phyloP scores from a whole-genome alignment of 306 rosid species.

The Gastrolobium bilobum region DNA sequence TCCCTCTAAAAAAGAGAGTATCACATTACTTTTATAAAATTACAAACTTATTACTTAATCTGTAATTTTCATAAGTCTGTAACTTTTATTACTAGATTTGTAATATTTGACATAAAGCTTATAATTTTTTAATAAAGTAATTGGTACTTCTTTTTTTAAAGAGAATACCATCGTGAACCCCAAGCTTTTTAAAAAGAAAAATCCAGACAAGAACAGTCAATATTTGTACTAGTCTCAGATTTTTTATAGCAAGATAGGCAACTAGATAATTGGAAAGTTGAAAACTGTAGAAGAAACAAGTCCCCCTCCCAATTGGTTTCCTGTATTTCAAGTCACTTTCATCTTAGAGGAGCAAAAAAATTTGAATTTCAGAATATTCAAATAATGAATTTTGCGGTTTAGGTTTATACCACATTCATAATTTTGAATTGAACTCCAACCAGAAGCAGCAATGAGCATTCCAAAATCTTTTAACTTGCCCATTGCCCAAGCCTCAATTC shows the following conservation, averaged over 20 bases:
- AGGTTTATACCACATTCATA: slow-evolving; percentile 85
- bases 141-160: too few species aligned
- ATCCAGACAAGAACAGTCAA: slow-evolving; percentile 4
- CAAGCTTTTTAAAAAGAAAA: background rate
- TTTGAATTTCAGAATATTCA: slow-evolving; percentile 31
- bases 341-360: slow-evolving; percentile 10
- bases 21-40: too few species aligned
- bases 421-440: slow-evolving; percentile 88
- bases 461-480: slow-evolving; percentile 86
- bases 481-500: slow-evolving; percentile 85
- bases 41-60: too few species aligned
- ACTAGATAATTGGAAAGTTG: slow-evolving; percentile 10
- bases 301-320: background rate
- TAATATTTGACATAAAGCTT: too few species aligned
- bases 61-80: too few species aligned
- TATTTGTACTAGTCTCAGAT: background rate
- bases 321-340: slow-evolving; percentile 12
- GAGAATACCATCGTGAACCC: too few species aligned
- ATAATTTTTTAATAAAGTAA: too few species aligned
- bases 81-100: too few species aligned
- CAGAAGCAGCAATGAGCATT: slow-evolving; percentile 82
- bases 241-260: slow-evolving; percentile 2
- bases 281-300: background rate
- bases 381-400: slow-evolving; percentile 33
- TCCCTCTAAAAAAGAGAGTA: too few species aligned